A percentile compares a stretch with the other conserved stretches of the same genome.
Evolutionary conservation across 1,139 yeast species (phyloP).

Genomic region (Hyphopichia fennica): DNA sequence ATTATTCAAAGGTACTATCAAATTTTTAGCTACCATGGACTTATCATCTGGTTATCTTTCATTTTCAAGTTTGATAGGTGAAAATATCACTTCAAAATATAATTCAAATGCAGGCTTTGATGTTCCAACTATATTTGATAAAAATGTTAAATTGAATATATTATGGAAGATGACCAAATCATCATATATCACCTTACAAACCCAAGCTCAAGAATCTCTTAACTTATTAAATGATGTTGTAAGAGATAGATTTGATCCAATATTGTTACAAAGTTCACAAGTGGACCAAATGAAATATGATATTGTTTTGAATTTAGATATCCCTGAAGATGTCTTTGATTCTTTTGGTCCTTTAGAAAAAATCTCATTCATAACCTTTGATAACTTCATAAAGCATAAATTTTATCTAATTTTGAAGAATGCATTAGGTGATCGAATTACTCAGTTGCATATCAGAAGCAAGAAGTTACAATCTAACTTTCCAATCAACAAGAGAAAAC

Average conservation of each 20-base stretch:
- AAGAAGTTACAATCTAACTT: constrained; percentile 29
- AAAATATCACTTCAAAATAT: constrained; percentile 46
- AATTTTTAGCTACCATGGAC: constrained; percentile 78
- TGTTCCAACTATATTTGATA: constrained; percentile 76
- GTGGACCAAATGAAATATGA: constrained; percentile 66
- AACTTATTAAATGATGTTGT: constrained; percentile 73
- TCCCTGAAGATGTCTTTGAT: constrained; percentile 38
- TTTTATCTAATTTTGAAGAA: constrained; percentile 56
- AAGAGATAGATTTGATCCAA: constrained; percentile 79
- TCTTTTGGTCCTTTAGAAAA: constrained; percentile 71
- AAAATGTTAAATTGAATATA: constrained; percentile 70
- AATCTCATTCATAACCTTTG: constrained; percentile 69
- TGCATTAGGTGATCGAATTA: constrained; percentile 70
- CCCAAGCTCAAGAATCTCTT: constrained; percentile 69
- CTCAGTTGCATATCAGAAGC: constrained; percentile 41
- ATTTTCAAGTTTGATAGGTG: constrained; percentile 60
- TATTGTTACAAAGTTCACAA: constrained; percentile 68
- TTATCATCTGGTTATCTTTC: constrained; percentile 65
- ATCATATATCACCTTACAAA: constrained; percentile 61
- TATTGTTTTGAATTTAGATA: constrained; percentile 51
- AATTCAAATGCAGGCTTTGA: constrained; percentile 59
- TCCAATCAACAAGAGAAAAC: constrained; percentile 60
- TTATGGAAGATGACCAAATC: constrained; percentile 78
- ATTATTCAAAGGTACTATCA: constrained; percentile 82
- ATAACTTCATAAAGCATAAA: constrained; percentile 62